phyloP scores from a whole-genome alignment of 208 protist genomes.

The Naegleria lovaniensis region DNA sequence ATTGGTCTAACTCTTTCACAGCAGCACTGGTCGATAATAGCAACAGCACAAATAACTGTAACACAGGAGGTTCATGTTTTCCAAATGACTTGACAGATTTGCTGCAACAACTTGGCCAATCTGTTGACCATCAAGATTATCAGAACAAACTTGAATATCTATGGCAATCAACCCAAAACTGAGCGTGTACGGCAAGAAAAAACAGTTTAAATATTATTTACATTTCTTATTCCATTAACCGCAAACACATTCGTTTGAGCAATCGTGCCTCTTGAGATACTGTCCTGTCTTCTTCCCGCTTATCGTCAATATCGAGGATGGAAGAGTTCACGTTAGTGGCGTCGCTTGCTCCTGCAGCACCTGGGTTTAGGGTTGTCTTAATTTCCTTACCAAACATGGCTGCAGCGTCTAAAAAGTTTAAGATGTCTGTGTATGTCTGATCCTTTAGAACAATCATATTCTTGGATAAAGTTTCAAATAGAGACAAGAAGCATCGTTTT shows the following conservation, averaged over 20 bases:
- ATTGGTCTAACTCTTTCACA: background rate
- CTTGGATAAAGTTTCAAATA: slow-evolving; percentile 91
- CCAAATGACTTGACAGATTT: background rate
- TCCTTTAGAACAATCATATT: slow-evolving; percentile 93
- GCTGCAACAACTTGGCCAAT: background rate
- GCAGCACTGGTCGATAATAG: background rate
- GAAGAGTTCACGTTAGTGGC: slow-evolving; percentile 58
- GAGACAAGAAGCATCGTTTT: slow-evolving; percentile 87
- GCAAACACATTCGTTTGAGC: slow-evolving; percentile 79
- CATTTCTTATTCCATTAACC: slow-evolving; percentile 51
- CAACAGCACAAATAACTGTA: background rate
- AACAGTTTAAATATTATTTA: too few species aligned
- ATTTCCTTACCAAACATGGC: slow-evolving; percentile 80
- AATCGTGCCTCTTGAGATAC: slow-evolving; percentile 82
- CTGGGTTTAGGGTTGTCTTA: slow-evolving; percentile 45
- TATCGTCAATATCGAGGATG: slow-evolving; percentile 71
- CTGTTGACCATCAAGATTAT: background rate
- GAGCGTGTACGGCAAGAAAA: too few species aligned
- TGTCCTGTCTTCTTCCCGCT: slow-evolving; percentile 62
- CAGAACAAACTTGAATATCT: background rate
- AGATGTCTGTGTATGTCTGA: slow-evolving; percentile 76
- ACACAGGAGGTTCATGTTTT: background rate
- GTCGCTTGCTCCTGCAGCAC: slow-evolving; percentile 22
- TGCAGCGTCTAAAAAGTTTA: slow-evolving; percentile 84
- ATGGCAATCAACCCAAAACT: background rate